Base-by-base conservation (phyloP, 495 filamentous ascomycete genomes). In the Pyrenula massariospora region DNA sequence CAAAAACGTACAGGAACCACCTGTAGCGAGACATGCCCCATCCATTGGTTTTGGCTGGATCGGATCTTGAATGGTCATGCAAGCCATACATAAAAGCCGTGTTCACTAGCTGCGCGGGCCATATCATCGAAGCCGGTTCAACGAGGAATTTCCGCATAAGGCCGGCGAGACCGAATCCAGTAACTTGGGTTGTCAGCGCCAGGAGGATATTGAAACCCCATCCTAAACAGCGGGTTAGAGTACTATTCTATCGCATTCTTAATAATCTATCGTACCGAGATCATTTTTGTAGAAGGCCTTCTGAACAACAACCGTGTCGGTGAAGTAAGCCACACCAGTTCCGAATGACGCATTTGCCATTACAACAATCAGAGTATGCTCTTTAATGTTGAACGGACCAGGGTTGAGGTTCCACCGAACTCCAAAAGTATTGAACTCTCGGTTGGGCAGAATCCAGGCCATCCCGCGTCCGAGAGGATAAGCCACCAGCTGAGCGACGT, bases 321-420 rank as follows among this genome's bases (percentile, higher is more conserved):
- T 88, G 12, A 83, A 79, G 57, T 87, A 88, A 20, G 82, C 83
- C 12, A 81, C 80, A 53, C 74, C 74, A 57, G 65, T 69, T 50
- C 69, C 61, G 68, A 85, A 73, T 12, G 68, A 69, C 50, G 71
- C 71, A 59, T 75, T 75, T 47, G 72, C 71, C 86, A 89, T 89
- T 61, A 89, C 80, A n/a, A 85, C 83, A 31, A 86, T 82, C 52
- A 89, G 73, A 3, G 84, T 73, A 63, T 90, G 86, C 60, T 88
- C 85, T 62, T 90, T 90, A 66, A 87, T 82, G 67, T 84, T 89
- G 72, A 87, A 90, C 3, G 76, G 78, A 1, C 85, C 84, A 0
- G 84, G 85, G 62, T 89, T 89, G 15, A 88, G 66, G 22, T 74
- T 77, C 64, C 74, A 80, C 22, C 71, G 63, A 25, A 74, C 42